Evolutionary conservation across 768 basidiomycete genomes (phyloP).

Genomic region (Tulasnella sp.): DNA sequence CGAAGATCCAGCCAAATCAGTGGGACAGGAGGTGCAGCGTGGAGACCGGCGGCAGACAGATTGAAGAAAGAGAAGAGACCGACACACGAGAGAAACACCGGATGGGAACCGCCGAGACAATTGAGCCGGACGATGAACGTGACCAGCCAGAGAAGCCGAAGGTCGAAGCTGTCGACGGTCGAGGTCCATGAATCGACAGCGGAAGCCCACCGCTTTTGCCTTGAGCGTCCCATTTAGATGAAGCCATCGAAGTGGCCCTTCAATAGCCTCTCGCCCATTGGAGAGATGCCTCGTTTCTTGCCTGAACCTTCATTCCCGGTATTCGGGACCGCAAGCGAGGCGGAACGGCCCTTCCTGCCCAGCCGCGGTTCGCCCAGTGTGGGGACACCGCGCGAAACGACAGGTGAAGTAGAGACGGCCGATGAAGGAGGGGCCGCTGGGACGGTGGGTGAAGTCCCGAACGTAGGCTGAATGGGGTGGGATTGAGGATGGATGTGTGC

Average conservation of each 20-base stretch:
- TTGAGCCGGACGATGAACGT: neutral
- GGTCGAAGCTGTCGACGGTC: neutral
- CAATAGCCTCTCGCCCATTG: constrained; percentile 69
- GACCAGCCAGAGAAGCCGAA: neutral
- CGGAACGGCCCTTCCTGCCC: neutral
- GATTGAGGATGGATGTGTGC: neutral
- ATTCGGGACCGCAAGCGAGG: neutral
- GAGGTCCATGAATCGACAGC: neutral
- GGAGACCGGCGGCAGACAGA: neutral
- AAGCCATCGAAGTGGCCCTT: constrained; percentile 89
- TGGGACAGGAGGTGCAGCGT: neutral
- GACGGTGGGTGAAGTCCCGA: neutral
- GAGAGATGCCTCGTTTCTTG: constrained; percentile 15
- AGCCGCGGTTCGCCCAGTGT: neutral
- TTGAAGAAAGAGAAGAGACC: neutral
- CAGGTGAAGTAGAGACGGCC: neutral
- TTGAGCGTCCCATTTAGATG: neutral
- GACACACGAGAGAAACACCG: neutral
- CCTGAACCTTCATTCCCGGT: neutral
- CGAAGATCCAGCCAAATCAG: neutral
- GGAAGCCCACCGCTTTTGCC: neutral
- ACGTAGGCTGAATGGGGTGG: neutral
- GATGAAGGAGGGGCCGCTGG: constrained; percentile 6
- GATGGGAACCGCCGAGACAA: neutral
- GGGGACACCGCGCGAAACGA: neutral